A percentile compares a stretch with the other conserved stretches of the same genome.
phyloP scores from a whole-genome alignment of 768 basidiomycete species.

The Tremella mesenterica region DNA sequence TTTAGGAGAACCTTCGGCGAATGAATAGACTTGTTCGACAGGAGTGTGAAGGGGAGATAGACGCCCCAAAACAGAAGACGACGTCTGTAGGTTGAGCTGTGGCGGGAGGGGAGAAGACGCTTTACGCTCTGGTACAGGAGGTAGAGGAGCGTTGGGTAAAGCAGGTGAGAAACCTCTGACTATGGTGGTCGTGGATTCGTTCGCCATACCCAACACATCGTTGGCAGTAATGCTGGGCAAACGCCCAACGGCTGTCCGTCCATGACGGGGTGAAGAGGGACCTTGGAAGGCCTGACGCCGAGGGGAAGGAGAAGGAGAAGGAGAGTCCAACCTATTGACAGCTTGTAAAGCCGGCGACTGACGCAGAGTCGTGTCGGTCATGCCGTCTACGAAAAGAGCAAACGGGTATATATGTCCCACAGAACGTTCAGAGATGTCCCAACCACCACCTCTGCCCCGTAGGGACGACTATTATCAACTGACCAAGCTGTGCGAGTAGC shows the following conservation, averaged over 20 bases:
- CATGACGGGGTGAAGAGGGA: constrained; percentile 23
- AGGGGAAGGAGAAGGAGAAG: constrained; percentile 8
- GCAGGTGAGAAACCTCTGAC: constrained; percentile 17
- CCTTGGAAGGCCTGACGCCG: constrained; percentile 6
- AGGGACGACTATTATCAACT: too few species aligned
- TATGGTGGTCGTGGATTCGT: constrained; percentile 7
- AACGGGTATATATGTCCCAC: too few species aligned
- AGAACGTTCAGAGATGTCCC: too few species aligned
- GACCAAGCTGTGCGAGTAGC: too few species aligned
- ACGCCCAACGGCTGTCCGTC: constrained; percentile 9
- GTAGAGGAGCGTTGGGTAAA: constrained; percentile 4
- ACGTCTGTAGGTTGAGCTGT: constrained; percentile 13
- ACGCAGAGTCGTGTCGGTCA: neutral
- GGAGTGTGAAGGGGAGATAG: constrained; percentile 27
- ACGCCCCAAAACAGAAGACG: constrained; percentile 9
- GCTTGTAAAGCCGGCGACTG: neutral
- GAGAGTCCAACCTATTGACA: constrained; percentile 1
- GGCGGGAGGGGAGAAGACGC: constrained; percentile 7
- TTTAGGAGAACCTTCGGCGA: constrained; percentile 11
- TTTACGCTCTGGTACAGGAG: neutral
- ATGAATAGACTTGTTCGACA: constrained; percentile 20
- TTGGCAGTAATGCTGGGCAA: constrained; percentile 15
- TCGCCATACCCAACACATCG: constrained; percentile 5
- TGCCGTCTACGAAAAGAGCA: neutral
- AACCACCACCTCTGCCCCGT: too few species aligned